Base-by-base conservation (phyloP, 2,329 filamentous ascomycete species). In the Fusarium napiforme region DNA sequence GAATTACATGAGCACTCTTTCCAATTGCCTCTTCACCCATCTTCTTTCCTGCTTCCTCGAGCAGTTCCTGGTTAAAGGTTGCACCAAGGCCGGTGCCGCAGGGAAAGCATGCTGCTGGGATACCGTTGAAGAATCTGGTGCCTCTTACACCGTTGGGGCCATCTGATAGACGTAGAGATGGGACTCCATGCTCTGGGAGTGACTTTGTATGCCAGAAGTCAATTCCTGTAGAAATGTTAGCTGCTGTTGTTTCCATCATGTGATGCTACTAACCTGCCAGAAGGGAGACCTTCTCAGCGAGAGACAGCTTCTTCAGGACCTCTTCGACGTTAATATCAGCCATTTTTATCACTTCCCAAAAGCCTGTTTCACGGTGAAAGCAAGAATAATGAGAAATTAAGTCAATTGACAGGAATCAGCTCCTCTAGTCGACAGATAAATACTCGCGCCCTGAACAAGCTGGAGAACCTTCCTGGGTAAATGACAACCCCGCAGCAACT, bases 121-220 rank as follows among this genome's bases (percentile, higher is more conserved):
- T 82, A 59, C 91, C 89, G 73, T 90, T 89, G 82, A 93, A 93
- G 84, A 92, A 93, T 74, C 88, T 89, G 52, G 88, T 90, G 57
- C 91, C 91, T 72, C 92, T 86, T 39, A 92, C 88, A 57, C 92
- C 92, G 79, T 93, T 93, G 42, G 92, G 92, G 0, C 92, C 91
- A 75, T 93, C 92, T 42, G 89, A 88, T 52, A 91, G 85, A 53
- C 91, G 89, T 37, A 93, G 84, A 0, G 91, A 89, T 10, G 91
- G 91, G 39, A 93, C 85, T 4, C 88, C 87, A 75, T 90, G 86
- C 28, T 88, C 79, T 15, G 89, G 88, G 11, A 93, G 83, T 19
- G 87, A 80, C 73, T 89, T 87, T 39, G 91, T 92, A 77, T 92
- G 90, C 91, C 91, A 93, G 77, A 92, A 92, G 81, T 93, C 91